Evolutionary conservation across 352 stramenopile species (phyloP), one percentile per base, ranked within the genome.

Genomic region (Phytophthora vignae): DNA sequence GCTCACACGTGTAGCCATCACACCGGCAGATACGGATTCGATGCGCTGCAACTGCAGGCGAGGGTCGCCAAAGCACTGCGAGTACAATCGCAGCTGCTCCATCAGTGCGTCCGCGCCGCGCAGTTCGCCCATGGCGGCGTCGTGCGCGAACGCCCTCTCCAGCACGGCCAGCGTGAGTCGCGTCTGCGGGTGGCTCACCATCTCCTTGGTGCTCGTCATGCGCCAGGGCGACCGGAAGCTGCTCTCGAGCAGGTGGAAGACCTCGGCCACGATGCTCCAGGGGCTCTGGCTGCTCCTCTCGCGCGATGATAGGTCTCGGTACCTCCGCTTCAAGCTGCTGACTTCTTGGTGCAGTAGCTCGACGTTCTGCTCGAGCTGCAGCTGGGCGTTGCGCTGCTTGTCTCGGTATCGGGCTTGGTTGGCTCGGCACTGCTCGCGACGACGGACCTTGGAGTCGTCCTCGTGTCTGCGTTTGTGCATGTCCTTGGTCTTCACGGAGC

Each of bases 331-430:
- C 8, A 67, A 40, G 1, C 17, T 40, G 9, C 22, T 31, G 25
- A 73, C 17, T 31, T 73, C 58, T 17, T 58, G 3, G 21, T 62
- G 50, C 7, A 68, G 36, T 12, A 22, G 42, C 11, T 61, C n/a
- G 4, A 68, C 62, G 4, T 11, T 60, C 11, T 36, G 17, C 15
- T 76, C 56, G 2, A 76, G 44, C 6, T 64, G 49, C 14, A 57
- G 10, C 21, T 67, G 49, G 4, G 22, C 25, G 8, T 29, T 52
- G 14, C 62, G 62, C 63, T 72, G 69, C 54, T 70, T 76, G 17
- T 72, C 40, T 14, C 69, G 63, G n/a, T 72, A 76, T 12, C 69
- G 55, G 38, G 69, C 69, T 44, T 76, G 69, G 44, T 76, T 76
- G 52, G 42, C 44, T n/a, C 63, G 49, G 33, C 57, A 76, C 29